A percentile compares a stretch with the other conserved stretches of the same genome.
phyloP scores from a whole-genome alignment of 305 asterid species.

The Euphrasia arctica region DNA sequence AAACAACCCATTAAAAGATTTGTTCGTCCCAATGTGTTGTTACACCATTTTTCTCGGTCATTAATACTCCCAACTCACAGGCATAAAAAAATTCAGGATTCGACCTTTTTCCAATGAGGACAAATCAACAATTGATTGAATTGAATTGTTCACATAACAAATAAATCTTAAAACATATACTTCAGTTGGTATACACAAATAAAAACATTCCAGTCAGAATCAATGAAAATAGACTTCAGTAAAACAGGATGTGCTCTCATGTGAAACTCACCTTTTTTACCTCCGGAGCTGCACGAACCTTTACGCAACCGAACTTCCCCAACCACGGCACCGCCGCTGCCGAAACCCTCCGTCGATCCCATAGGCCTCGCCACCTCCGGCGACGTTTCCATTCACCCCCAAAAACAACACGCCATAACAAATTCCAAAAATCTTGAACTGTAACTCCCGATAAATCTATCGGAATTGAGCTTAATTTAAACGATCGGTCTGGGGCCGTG shows the following conservation, averaged over 20 bases:
- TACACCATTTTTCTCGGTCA: not conserved
- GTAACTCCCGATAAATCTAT: conserved; percentile 15
- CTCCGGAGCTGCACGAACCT: conserved; percentile 35
- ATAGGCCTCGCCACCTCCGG: conserved; percentile 39
- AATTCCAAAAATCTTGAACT: conserved; percentile 15
- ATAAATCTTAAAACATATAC: not conserved
- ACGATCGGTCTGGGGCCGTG: conserved; percentile 6
- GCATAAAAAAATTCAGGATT: conserved; percentile 13
- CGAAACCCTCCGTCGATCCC: conserved; percentile 63
- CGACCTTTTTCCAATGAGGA: not conserved
- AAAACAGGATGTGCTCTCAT: conserved; percentile 1
- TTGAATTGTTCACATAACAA: not conserved
- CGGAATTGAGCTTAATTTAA: conserved; percentile 25
- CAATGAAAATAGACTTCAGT: not conserved
- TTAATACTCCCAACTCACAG: not conserved
- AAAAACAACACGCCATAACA: conserved; percentile 20
- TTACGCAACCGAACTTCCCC: conserved; percentile 35
- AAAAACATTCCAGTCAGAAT: not conserved
- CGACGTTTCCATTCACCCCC: conserved; percentile 32
- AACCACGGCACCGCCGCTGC: conserved; percentile 35
- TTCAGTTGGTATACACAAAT: not conserved
- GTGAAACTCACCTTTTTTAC: conserved; percentile 31
- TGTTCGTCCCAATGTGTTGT: not conserved
- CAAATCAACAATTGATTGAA: conserved; percentile 15
- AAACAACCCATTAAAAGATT: conserved; percentile 6